phyloP scores from a whole-genome alignment of 805 yeast species.

The Priceomyces carsonii region DNA sequence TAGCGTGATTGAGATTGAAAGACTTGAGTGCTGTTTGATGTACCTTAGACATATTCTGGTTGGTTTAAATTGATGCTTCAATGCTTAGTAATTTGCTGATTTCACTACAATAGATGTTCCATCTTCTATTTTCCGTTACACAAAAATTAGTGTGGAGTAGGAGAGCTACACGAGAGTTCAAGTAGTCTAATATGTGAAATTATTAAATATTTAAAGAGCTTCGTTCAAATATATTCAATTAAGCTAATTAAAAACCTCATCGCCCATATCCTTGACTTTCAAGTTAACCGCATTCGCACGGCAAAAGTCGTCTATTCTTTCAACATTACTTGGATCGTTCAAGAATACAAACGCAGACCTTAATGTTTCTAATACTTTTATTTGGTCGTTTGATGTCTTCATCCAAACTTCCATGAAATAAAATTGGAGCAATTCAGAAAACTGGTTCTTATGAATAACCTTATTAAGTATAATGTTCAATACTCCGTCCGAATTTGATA shows the following conservation, averaged over 20 bases:
- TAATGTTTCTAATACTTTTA: constrained; percentile 20
- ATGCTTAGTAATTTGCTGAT: too few relatives aligned
- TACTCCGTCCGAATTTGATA: constrained; percentile 18
- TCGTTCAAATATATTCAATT: too few relatives aligned
- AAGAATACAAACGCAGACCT: constrained; percentile 21
- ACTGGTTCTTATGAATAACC: constrained; percentile 16
- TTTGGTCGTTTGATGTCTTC: constrained; percentile 17
- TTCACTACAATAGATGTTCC: too few relatives aligned
- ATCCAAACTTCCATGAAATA: constrained; percentile 31
- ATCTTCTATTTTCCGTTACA: too few relatives aligned
- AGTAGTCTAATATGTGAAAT: too few relatives aligned
- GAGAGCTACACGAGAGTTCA: too few relatives aligned
- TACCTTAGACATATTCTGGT: constrained; percentile 14
- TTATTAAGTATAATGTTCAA: constrained; percentile 29
- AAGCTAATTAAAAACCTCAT: too few relatives aligned
- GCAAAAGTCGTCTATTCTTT: constrained; percentile 13
- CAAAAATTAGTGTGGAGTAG: too few relatives aligned
- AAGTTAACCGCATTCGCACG: background rate
- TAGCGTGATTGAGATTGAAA: constrained; percentile 51
- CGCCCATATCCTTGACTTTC: background rate
- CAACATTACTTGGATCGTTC: constrained; percentile 24
- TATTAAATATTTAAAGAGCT: too few relatives aligned
- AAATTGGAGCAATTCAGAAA: constrained; percentile 25
- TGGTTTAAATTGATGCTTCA: too few relatives aligned
- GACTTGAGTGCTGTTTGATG: constrained; percentile 45